Evolutionary conservation across 140 eudicot genomes (phyloP).

Genomic region (Erigeron philadelphicus): DNA sequence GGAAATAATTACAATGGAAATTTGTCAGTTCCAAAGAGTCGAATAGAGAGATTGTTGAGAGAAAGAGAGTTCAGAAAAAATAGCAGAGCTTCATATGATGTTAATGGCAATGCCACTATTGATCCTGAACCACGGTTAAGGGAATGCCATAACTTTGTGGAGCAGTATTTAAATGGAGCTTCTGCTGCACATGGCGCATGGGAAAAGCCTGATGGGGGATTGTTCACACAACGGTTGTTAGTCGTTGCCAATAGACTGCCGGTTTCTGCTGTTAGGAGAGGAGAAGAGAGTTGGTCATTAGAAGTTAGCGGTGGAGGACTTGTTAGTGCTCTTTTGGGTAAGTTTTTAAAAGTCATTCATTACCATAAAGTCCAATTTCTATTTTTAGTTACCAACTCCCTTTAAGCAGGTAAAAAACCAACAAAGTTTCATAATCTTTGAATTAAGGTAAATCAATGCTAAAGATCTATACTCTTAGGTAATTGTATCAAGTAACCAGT

Average conservation of each 20-base stretch:
- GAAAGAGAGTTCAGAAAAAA: slow-evolving; percentile 54
- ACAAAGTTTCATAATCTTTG: no score
- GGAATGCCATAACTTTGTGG: slow-evolving; percentile 38
- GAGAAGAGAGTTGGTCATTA: slow-evolving; percentile 80
- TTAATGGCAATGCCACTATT: slow-evolving; percentile 30
- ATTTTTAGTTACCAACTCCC: no score
- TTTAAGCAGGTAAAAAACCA: no score
- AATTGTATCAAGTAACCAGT: neutral
- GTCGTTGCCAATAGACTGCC: slow-evolving; percentile 94
- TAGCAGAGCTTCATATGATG: slow-evolving; percentile 40
- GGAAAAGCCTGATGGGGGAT: slow-evolving; percentile 60
- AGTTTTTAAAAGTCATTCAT: neutral
- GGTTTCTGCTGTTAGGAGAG: slow-evolving; percentile 75
- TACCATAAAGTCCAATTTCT: no score
- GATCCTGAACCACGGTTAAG: slow-evolving; percentile 36
- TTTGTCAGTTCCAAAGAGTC: slow-evolving; percentile 41
- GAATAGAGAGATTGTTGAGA: slow-evolving; percentile 60
- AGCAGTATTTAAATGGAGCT: slow-evolving; percentile 56
- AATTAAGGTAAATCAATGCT: neutral
- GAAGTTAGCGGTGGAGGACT: slow-evolving; percentile 93
- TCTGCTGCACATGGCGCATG: slow-evolving; percentile 56
- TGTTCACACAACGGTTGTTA: slow-evolving; percentile 60
- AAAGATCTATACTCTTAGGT: neutral
- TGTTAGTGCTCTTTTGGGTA: slow-evolving; percentile 86
- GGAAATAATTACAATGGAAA: slow-evolving; percentile 53